These are phyloP conservation scores for Hibiscus tridactylites DNA, from an alignment of 345 rosid genomes.

Conservation along the genomic window DNA sequence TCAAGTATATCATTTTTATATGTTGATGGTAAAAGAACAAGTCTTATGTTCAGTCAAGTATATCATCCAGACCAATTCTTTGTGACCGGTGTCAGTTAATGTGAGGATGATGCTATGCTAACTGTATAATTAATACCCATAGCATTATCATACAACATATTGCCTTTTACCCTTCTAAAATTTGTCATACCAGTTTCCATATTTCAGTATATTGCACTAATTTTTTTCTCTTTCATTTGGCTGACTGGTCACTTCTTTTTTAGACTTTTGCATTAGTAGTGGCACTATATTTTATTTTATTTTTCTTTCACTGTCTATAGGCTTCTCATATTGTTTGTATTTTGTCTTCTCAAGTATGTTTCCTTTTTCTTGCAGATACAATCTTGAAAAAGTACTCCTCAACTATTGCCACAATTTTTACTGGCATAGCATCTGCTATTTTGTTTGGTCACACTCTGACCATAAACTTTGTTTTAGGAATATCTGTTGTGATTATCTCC, in stretches of 20 bases:
- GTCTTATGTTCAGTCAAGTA: not conserved
- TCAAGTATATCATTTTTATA: not conserved
- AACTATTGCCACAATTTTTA: conserved; percentile 94
- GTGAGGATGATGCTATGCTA: not conserved
- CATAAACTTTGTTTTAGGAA: conserved; percentile 82
- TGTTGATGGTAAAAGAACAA: too few relatives aligned
- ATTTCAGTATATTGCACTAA: not conserved
- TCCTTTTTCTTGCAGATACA: conserved; percentile 59
- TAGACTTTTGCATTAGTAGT: not conserved
- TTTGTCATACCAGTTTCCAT: not conserved
- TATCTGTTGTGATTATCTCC: conserved; percentile 92
- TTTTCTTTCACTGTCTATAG: not conserved
- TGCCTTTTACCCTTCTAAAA: not conserved
- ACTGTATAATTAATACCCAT: not conserved
- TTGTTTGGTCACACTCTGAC: conserved; percentile 91
- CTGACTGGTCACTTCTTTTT: not conserved
- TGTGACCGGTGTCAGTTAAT: not conserved
- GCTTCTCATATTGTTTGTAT: not conserved
- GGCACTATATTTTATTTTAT: not conserved
- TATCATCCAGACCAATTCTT: not conserved
- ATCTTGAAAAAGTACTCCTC: conserved; percentile 98
- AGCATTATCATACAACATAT: not conserved
- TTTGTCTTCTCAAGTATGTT: not conserved
- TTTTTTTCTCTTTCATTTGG: not conserved
- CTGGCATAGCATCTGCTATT: conserved; percentile 89